Evolutionary conservation across 2,329 filamentous ascomycete species (phyloP).

Genomic region (Nigrograna mackinnonii): DNA sequence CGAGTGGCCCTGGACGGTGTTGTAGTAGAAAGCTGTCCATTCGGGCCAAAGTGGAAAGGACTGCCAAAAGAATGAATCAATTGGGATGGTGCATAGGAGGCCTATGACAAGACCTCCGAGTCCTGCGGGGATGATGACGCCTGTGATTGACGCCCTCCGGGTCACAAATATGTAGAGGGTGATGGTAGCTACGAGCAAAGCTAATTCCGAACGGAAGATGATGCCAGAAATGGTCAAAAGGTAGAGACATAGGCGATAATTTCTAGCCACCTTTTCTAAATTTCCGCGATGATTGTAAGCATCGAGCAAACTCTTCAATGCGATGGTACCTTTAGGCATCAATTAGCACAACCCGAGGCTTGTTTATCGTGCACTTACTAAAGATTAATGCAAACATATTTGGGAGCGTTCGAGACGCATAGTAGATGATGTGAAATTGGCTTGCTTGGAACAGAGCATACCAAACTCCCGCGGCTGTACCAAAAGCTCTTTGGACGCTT

Average conservation of each 20-base stretch:
- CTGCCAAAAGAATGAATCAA: constrained; percentile 97
- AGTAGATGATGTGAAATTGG: constrained; percentile 94
- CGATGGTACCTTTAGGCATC: constrained; percentile 64
- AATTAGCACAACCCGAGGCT: not conserved
- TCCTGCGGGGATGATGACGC: constrained; percentile 68
- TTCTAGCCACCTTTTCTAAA: constrained; percentile 41
- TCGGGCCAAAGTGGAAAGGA: constrained; percentile 80
- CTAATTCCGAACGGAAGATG: constrained; percentile 88
- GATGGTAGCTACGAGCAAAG: constrained; percentile 74
- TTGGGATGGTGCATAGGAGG: constrained; percentile 68
- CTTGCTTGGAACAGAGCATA: constrained; percentile 76
- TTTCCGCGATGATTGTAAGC: constrained; percentile 44
- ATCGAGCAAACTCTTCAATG: constrained; percentile 58
- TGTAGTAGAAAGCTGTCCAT: constrained; percentile 86
- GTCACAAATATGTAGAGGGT: constrained; percentile 66
- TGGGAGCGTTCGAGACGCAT: constrained; percentile 86
- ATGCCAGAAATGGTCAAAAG: constrained; percentile 79
- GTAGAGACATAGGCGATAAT: constrained; percentile 68
- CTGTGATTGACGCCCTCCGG: constrained; percentile 56
- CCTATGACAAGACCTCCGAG: constrained; percentile 67
- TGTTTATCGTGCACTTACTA: constrained; percentile 57
- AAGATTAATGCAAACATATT: constrained; percentile 96
- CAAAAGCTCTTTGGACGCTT: constrained; percentile 69
- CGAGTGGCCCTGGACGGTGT: constrained; percentile 81
- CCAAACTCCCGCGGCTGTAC: constrained; percentile 72